These are phyloP conservation scores for Ceratopteris richardii DNA, from an alignment of 75 land plant species.

Conservation along the genomic window DNA sequence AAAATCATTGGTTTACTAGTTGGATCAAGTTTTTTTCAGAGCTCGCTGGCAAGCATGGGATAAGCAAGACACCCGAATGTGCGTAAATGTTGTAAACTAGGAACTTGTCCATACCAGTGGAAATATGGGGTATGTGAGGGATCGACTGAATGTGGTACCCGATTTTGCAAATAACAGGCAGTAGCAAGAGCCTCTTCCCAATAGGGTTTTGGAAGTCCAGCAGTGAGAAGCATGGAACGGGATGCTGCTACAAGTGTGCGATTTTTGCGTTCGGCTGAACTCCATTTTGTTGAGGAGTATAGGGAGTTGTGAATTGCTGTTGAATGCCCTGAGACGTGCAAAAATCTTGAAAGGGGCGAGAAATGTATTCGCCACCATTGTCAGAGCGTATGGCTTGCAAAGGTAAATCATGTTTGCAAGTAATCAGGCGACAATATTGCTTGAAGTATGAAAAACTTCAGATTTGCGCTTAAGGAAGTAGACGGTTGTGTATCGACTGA, in stretches of 20 bases:
- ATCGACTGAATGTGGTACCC: slow-evolving; percentile 1
- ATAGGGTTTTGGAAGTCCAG: slow-evolving; percentile 9
- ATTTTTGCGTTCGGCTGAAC: slow-evolving; percentile 20
- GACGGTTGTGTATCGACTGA: background rate
- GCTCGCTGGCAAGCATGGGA: background rate
- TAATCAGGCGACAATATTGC: background rate
- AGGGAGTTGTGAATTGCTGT: slow-evolving; percentile 2
- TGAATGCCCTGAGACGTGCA: slow-evolving; percentile 8
- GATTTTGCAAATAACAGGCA: slow-evolving; percentile 11
- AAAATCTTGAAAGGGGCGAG: slow-evolving; percentile 5
- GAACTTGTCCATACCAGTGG: slow-evolving; percentile 5
- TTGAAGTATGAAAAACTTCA: no score
- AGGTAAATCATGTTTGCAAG: background rate
- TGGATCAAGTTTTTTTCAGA: slow-evolving; percentile 9
- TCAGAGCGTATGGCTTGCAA: slow-evolving; percentile 4
- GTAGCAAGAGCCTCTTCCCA: slow-evolving; percentile 15
- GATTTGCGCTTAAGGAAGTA: no score
- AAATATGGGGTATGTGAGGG: slow-evolving; percentile 1
- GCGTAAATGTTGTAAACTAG: background rate
- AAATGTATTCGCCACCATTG: slow-evolving; percentile 12
- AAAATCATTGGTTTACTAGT: slow-evolving; percentile 7
- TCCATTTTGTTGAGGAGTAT: slow-evolving; percentile 22
- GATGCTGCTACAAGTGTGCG: slow-evolving; percentile 13
- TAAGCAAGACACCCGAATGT: background rate
- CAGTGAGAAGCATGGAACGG: slow-evolving; percentile 10